Conservation (phyloP, 2,329 filamentous ascomycete species). For the Paramyrothecium sp. region DNA sequence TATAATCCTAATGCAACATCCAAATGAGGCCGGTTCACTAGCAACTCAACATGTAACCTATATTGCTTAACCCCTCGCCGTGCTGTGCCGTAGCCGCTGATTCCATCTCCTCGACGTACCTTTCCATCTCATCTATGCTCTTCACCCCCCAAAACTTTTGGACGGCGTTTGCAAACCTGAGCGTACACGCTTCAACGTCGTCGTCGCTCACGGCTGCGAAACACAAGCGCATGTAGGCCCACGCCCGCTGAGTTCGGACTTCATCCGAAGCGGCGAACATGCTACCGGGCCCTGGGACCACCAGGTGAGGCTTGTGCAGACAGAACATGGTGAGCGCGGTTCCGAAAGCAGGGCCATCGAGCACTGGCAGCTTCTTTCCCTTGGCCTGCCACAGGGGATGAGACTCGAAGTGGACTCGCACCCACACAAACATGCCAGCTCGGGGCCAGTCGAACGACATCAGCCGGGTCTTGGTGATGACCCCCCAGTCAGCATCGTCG, state of each 20-base stretch:
- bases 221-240: slow-evolving; percentile 74
- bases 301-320: slow-evolving; percentile 66
- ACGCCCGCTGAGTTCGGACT: slow-evolving; percentile 58
- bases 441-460: slow-evolving; percentile 78
- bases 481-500: slow-evolving; percentile 62
- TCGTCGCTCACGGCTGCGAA: slow-evolving; percentile 82
- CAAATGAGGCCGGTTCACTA: slow-evolving; percentile 8
- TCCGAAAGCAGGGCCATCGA: slow-evolving; percentile 56
- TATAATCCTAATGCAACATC: slow-evolving; percentile 4
- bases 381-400: slow-evolving; percentile 64
- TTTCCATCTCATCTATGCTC: slow-evolving; percentile 63
- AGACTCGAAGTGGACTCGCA: slow-evolving; percentile 66
- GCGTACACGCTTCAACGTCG: slow-evolving; percentile 60
- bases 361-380: slow-evolving; percentile 31
- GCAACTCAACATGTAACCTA: slow-evolving; percentile 27
- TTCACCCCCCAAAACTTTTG: slow-evolving; percentile 77
- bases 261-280: slow-evolving; percentile 71
- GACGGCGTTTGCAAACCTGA: slow-evolving; percentile 66
- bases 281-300: slow-evolving; percentile 67
- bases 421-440: slow-evolving; percentile 92
- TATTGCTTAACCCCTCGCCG: slow-evolving; percentile 21
- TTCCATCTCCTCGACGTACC: slow-evolving; percentile 43
- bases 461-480: slow-evolving; percentile 72
- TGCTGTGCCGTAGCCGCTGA: slow-evolving; percentile 9
- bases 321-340: slow-evolving; percentile 70